Percentiles rank a stretch among this genome's conserved stretches.
These are phyloP conservation scores for Trichoderma polysporum DNA, from an alignment of 2,329 filamentous ascomycete genomes.

Conservation along the genomic window DNA sequence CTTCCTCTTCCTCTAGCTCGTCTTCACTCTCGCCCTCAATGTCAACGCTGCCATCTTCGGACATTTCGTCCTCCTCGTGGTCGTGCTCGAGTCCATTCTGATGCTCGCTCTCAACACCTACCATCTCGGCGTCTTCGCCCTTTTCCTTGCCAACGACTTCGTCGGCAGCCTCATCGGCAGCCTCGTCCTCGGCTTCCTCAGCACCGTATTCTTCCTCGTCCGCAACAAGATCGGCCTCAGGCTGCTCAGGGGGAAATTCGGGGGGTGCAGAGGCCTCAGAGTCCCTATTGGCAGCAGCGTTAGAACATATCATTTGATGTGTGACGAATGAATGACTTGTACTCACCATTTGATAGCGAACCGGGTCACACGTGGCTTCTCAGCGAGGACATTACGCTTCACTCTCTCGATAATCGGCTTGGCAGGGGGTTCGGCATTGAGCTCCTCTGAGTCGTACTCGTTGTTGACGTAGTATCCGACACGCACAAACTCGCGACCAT, in stretches of 20 bases:
- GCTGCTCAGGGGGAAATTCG: conserved; percentile 96
- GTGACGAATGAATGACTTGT: not conserved
- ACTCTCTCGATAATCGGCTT: conserved; percentile 94
- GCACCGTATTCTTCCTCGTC: conserved; percentile 91
- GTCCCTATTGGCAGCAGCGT: conserved; percentile 62
- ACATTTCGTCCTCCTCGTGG: conserved; percentile 65
- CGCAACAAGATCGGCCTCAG: conserved; percentile 82
- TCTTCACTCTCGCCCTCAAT: conserved; percentile 75
- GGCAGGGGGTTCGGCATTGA: conserved; percentile 83
- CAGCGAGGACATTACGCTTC: conserved; percentile 85
- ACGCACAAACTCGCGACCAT: conserved; percentile 93
- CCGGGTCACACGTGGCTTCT: conserved; percentile 95
- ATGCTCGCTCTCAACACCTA: conserved; percentile 57
- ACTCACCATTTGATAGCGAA: conserved; percentile 95
- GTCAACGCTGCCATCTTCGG: conserved; percentile 75
- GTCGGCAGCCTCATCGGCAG: conserved; percentile 60
- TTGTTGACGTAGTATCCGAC: conserved; percentile 99
- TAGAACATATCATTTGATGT: conserved; percentile 6
- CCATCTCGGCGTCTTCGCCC: conserved; percentile 74
- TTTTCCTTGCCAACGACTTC: conserved; percentile 48
- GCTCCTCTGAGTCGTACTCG: conserved; percentile 90
- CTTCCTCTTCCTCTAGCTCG: conserved; percentile 66
- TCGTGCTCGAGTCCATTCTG: conserved; percentile 36
- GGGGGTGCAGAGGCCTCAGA: conserved; percentile 95
- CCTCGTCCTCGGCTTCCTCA: conserved; percentile 77